Percentiles rank a stretch among this genome's conserved stretches.
Conservation (phyloP, 2,329 filamentous ascomycete species). For the Huntiella moniliformis region DNA sequence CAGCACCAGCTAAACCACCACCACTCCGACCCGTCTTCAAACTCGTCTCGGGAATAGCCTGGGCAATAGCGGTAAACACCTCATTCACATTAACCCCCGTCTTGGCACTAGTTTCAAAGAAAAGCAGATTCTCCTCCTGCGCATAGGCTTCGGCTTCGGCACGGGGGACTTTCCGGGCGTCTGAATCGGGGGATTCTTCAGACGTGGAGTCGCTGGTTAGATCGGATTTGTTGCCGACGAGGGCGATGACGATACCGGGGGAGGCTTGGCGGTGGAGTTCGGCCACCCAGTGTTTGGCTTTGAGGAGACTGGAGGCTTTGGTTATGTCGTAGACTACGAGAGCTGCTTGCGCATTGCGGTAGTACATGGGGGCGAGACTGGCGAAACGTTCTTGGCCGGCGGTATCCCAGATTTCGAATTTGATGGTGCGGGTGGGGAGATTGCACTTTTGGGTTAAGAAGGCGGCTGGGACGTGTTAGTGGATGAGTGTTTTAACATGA, state of each 20-base stretch:
- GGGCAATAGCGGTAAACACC: conserved; percentile 95
- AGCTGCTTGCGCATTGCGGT: conserved; percentile 92
- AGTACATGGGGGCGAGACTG: conserved; percentile 96
- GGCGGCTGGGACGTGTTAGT: conserved; percentile 43
- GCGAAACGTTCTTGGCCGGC: conserved; percentile 96
- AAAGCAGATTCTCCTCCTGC: conserved; percentile 81
- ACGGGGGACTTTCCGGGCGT: conserved; percentile 76
- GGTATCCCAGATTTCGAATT: conserved; percentile 96
- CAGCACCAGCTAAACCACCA: conserved; percentile 32
- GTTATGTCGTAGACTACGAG: conserved; percentile 98
- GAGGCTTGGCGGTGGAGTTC: conserved; percentile 92
- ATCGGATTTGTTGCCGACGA: conserved; percentile 95
- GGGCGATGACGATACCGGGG: conserved; percentile 87
- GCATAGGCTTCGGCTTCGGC: conserved; percentile 84
- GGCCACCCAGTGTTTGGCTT: conserved; percentile 97
- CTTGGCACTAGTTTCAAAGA: conserved; percentile 98
- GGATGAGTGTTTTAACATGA: background rate
- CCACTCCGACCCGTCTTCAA: conserved; percentile 49
- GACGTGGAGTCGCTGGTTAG: conserved; percentile 43
- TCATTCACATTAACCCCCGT: conserved; percentile 85
- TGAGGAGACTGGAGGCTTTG: conserved; percentile 83
- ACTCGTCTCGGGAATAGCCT: conserved; percentile 91
- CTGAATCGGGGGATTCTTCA: conserved; percentile 34
- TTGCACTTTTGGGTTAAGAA: conserved; percentile 98
- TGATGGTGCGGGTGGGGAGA: conserved; percentile 78